Base-by-base conservation (phyloP, 2,329 filamentous ascomycete genomes). In the Leptographium radiaticola region DNA sequence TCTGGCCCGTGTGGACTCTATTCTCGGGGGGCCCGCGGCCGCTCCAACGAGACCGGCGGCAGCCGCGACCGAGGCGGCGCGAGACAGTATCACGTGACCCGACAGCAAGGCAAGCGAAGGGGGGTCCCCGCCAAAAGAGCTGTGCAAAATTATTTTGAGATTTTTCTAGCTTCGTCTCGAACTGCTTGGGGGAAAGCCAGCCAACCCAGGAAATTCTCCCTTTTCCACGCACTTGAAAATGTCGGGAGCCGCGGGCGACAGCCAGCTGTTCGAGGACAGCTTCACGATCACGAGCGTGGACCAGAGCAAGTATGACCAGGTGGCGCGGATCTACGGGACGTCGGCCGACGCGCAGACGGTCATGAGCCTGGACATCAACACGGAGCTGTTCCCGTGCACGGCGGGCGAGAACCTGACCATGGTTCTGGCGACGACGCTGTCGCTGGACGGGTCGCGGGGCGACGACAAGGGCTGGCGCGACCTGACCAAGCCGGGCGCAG, bases 351-450 rank as follows among this genome's bases (percentile, higher is more conserved):
- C 79, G 62, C 76, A 81, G 59, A 87, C 86, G 34, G 77, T 81
- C 59, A 83, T 97, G 73, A 84, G 81, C 7, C 86, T 98, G 57
- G 93, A 98, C 71, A 83, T 97, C 71, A 96, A 97, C 75, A 86
- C 81, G 55, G 91, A 98, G 71, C 80, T 98, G 9, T 96, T 93
- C 70, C 87, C 87, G 2, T 81, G 87, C 62, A 68, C 74, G 42
- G 72, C 81, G 10, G 86, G 86, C 65, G 90, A 95, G 62, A 84
- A 77, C 15, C 70, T 98, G 55, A 84, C 87, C 59, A 75, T 96
- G 59, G 83, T 91, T 12, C 75, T 98, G 53, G 89, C 91, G 16
- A 89, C 85, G 6, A 93, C 89, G 18, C 76, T 98, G 54, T 82
- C 86, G 53, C 79, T 96, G 49, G 93, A 97, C 66, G 93, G 93